Evolutionary conservation across 257 asterid genomes (phyloP), one percentile per base, ranked within the genome.

Genomic region (Hygrophila difformis): DNA sequence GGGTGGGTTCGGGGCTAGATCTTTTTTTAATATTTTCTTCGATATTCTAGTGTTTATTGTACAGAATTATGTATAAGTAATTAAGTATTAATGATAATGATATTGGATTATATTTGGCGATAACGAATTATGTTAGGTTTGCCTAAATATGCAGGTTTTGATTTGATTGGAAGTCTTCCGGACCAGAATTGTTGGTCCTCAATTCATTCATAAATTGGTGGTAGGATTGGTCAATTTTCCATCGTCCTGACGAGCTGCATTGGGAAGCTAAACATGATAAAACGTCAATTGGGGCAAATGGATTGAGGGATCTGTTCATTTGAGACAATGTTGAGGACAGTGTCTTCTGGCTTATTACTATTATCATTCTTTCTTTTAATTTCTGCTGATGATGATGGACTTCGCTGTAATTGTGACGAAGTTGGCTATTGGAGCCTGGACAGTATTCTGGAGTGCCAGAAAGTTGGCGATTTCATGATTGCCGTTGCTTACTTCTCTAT

Each of bases 401-500:
- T 55, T 35, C 79, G 73, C 2, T 85, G 94, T 60, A 72, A 68
- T 49, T 85, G 98, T 41, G 98, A 85, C 2, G 93, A 82, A 4
- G 91, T 68, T 44, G 89, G 96, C 11, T 76, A 76, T 53, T 91
- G 93, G 94, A 77, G 77, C 64, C 49, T 68, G 3, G 89, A 79
- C 12, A 66, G 37, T 51, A 77, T 91, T 42, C 23, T 78, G 19
- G 89, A 77, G 60, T 73, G 75, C 66, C 98, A 91, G 60, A 74
- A 66, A 59, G 81, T 71, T 22, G 64, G 98, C 35, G 98, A 91
- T 57, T 81, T 91, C 59, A 57, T 83, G 73, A 91, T 86, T 55
- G 94, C 94, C 1, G 81, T 91, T 34, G 98, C 98, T 40, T 91
- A 91, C 66, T 91, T 91, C 44, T 86, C 98, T 2, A 91, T 91